These are phyloP conservation scores for Peronospora destructor DNA, from an alignment of 352 stramenopile species.

Conservation along the genomic window DNA sequence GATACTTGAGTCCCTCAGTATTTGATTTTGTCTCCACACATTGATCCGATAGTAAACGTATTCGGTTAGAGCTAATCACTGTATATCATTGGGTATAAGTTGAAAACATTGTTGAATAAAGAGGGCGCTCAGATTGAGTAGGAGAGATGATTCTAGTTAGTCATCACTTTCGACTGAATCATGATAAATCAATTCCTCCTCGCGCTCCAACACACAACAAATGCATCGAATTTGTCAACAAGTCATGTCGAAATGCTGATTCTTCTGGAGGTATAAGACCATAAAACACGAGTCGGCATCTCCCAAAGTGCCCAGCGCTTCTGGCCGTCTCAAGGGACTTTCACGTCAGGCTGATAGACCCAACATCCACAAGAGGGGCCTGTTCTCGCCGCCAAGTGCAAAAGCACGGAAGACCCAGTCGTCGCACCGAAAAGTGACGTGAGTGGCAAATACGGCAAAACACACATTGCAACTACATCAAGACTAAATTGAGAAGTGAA, in stretches of 20 bases:
- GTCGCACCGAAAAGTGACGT: conserved; percentile 43
- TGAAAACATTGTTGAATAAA: conserved; percentile 5
- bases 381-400: conserved; percentile 47
- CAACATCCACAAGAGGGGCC: conserved; percentile 61
- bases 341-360: conserved; percentile 73
- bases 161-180: conserved; percentile 43
- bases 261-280: conserved; percentile 48
- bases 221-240: neutral
- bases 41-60: conserved; percentile 53
- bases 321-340: conserved; percentile 56
- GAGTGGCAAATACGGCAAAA: conserved; percentile 57
- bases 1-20: conserved; percentile 34
- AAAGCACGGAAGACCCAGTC: conserved; percentile 56
- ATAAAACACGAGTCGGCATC: conserved; percentile 47
- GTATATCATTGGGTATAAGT: conserved; percentile 53
- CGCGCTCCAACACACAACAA: conserved; percentile 13
- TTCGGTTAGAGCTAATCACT: conserved; percentile 90
- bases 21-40: conserved; percentile 34
- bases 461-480: neutral
- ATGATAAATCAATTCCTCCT: conserved; percentile 37
- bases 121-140: conserved; percentile 65
- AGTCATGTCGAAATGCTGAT: conserved; percentile 77
- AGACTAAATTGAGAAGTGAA: neutral
- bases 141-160: conserved; percentile 56
- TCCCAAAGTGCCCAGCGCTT: conserved; percentile 75